Percentiles rank a stretch among this genome's conserved stretches.
phyloP scores from a whole-genome alignment of 2,329 filamentous ascomycete species.

The Xylariaceae sp. region DNA sequence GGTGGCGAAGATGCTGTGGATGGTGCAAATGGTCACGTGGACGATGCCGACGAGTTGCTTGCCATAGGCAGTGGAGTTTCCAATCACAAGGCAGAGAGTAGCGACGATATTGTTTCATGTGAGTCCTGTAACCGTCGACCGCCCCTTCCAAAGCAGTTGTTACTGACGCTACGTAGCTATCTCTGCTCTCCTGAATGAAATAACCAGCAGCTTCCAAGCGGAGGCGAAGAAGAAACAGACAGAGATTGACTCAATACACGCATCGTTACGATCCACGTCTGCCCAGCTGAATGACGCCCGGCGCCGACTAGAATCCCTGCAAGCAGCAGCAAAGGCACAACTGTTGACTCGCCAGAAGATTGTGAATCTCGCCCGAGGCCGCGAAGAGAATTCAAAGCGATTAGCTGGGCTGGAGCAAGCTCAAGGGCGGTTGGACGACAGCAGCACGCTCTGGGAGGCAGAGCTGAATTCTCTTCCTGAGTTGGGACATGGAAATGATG shows the following conservation, averaged over 20 bases:
- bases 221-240: slow-evolving; percentile 83
- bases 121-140: slow-evolving; percentile 38
- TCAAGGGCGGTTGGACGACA: slow-evolving; percentile 43
- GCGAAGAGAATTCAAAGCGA: slow-evolving; percentile 64
- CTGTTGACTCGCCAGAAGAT: slow-evolving; percentile 69
- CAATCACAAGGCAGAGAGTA: slow-evolving; percentile 61
- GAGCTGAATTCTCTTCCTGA: slow-evolving; percentile 50
- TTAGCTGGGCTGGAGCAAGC: slow-evolving; percentile 47
- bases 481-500: slow-evolving; percentile 32
- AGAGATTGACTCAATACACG: slow-evolving; percentile 77
- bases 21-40: slow-evolving; percentile 27
- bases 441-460: slow-evolving; percentile 50
- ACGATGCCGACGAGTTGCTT: slow-evolving; percentile 41
- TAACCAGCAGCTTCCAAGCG: slow-evolving; percentile 73
- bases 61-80: slow-evolving; percentile 48
- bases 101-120: slow-evolving; percentile 77
- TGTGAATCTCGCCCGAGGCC: slow-evolving; percentile 71
- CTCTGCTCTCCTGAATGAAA: slow-evolving; percentile 75
- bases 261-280: slow-evolving; percentile 76
- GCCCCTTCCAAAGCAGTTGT: not conserved
- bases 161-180: slow-evolving; percentile 55
- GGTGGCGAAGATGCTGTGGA: slow-evolving; percentile 55
- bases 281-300: slow-evolving; percentile 75
- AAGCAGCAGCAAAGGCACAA: slow-evolving; percentile 62
- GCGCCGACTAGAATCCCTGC: slow-evolving; percentile 68